phyloP scores from a whole-genome alignment of 768 basidiomycete genomes.

The Calocera cornea region DNA sequence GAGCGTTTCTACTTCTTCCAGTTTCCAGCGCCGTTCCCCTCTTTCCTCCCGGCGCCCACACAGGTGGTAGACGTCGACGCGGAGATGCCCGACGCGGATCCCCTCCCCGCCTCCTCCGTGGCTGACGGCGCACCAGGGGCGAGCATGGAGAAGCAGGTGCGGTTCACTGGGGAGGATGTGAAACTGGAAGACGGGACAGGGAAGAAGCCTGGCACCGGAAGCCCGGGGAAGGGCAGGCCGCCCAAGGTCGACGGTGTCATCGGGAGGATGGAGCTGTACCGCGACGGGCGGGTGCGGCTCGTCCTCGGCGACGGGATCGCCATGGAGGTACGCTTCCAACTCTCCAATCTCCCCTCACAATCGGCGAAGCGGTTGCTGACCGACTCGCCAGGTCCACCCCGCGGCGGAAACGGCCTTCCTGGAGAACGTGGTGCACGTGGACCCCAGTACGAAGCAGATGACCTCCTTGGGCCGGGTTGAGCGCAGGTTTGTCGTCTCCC shows the following conservation, averaged over 20 bases:
- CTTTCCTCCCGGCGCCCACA: conserved; percentile 37
- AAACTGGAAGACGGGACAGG: conserved; percentile 20
- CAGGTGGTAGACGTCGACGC: conserved; percentile 26
- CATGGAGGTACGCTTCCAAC: conserved; percentile 48
- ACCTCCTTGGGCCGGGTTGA: conserved; percentile 75
- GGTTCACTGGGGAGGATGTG: conserved; percentile 10
- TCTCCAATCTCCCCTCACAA: background rate
- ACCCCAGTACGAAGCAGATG: conserved; percentile 43
- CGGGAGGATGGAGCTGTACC: conserved; percentile 73
- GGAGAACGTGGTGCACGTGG: conserved; percentile 70
- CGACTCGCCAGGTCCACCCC: conserved; percentile 46
- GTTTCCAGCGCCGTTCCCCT: conserved; percentile 75
- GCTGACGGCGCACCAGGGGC: conserved; percentile 14
- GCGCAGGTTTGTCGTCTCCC: conserved; percentile 71
- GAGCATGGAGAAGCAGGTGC: conserved; percentile 8
- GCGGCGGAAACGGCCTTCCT: conserved; percentile 79
- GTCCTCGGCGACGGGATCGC: conserved; percentile 67
- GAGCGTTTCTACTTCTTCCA: conserved; percentile 66
- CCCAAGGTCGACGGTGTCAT: conserved; percentile 56
- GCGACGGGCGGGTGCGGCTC: conserved; percentile 77
- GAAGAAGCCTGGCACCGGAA: conserved; percentile 18
- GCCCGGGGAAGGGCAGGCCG: conserved; percentile 9
- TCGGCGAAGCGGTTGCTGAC: background rate
- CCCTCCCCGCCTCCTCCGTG: no score
- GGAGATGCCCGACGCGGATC: conserved; percentile 10